Base-by-base conservation (phyloP, 169 alveolate species). In the Plasmodium falciparum region DNA sequence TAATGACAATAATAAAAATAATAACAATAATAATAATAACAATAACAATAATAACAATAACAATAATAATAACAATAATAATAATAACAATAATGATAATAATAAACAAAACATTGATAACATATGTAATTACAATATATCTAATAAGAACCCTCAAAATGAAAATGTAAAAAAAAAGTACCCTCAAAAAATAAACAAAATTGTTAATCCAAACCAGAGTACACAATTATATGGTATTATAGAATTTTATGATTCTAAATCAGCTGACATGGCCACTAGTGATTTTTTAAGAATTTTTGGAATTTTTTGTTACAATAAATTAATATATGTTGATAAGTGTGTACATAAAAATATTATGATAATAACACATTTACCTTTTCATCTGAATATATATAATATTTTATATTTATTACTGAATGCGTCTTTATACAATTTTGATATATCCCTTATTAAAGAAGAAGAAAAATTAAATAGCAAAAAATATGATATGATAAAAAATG, bases 291-390 rank as follows among this genome's bases (percentile, higher is more conserved):
- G 90, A 43, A 80, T 80, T 24, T 80, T 80, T 69, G 90, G 90
- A 2, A 80, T 80, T 29, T 80, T 80, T 33, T 80, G 90, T 43
- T 80, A 69, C 29, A 80, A 80, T 12, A 80, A 80, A 80, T 80
- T 80, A 80, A 72, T 80, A 47, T 80, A 80, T 69, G 90, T 80
- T 67, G 90, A 80, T 80, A 80, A 54, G 45, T 80, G 90, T 69
- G 66, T 67, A 49, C 69, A 80, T 47, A 80, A 80, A 80, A 80
- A 80, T 4, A 66, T 80, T 12, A 80, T 80, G 90, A 45, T 80
- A 15, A 69, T 80, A 54, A 80, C 90, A 11, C 90, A 80, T 72
- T 62, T 80, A 22, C 90, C 90, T 3, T 80, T 80, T 80, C 90
- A 80, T 45, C 26, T 69, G 54, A 54, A 67, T 13, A 69, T 80